These are phyloP conservation scores for Clavispora phyllophila DNA, from an alignment of 805 yeast genomes.

Conservation along the genomic window DNA sequence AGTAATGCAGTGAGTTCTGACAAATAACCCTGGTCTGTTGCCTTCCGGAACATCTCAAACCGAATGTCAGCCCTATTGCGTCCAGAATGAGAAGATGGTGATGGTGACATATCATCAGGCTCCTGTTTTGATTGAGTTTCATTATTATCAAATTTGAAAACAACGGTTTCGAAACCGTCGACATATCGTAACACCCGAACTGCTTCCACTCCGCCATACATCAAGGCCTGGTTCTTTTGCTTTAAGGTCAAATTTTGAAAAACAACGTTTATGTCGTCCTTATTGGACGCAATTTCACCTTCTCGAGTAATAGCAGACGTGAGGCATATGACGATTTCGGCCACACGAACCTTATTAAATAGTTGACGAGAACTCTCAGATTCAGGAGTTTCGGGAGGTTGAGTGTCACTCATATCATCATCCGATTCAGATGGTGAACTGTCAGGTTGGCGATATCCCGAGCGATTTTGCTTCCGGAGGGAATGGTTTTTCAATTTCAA, in stretches of 20 bases:
- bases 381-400: constrained; percentile 5
- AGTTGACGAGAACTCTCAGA: constrained; percentile 17
- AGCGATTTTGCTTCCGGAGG: constrained; percentile 12
- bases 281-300: constrained; percentile 40
- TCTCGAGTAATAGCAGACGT: constrained; percentile 39
- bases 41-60: constrained; percentile 40
- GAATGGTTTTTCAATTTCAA: constrained; percentile 30
- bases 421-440: constrained; percentile 7
- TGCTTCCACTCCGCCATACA: constrained; percentile 45
- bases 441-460: constrained; percentile 20
- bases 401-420: constrained; percentile 3
- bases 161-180: constrained; percentile 14
- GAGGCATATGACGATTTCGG: constrained; percentile 35
- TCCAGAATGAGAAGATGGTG: background rate
- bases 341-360: constrained; percentile 37
- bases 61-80: constrained; percentile 43
- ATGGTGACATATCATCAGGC: background rate
- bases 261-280: constrained; percentile 21
- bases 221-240: constrained; percentile 37
- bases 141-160: constrained; percentile 22
- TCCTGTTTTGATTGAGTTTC: background rate
- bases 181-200: constrained; percentile 21
- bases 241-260: constrained; percentile 32
- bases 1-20: constrained; percentile 38
- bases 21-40: constrained; percentile 4